These are phyloP conservation scores for Biscogniauxia marginata DNA, from an alignment of 2,329 filamentous ascomycete genomes.

Conservation along the genomic window DNA sequence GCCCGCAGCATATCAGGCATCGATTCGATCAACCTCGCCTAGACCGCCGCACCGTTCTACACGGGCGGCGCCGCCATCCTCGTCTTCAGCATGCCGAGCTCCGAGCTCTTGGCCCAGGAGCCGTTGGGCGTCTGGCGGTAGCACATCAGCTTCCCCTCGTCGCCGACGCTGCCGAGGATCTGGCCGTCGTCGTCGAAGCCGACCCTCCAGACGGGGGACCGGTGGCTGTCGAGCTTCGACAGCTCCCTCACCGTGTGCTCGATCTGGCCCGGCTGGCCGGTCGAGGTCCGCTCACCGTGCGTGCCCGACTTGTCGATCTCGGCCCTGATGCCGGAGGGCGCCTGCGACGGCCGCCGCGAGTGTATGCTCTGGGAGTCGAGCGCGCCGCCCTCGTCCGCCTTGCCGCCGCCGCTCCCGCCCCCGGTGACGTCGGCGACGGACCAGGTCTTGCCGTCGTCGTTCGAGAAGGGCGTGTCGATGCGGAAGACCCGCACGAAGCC, in stretches of 20 bases:
- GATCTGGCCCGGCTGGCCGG: slow-evolving; percentile 63
- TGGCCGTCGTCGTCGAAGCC: slow-evolving; percentile 70
- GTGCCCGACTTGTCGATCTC: slow-evolving; percentile 51
- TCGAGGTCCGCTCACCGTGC: slow-evolving; percentile 49
- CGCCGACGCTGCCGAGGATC: slow-evolving; percentile 71
- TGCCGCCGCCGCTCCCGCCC: slow-evolving; percentile 34
- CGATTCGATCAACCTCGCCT: no score
- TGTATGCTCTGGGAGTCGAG: slow-evolving; percentile 6
- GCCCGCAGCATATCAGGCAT: not conserved
- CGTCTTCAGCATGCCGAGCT: slow-evolving; percentile 57
- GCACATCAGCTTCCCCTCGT: slow-evolving; percentile 67
- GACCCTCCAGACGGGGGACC: slow-evolving; percentile 73
- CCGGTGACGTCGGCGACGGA: slow-evolving; percentile 45
- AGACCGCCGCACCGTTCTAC: not conserved
- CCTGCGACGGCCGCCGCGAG: slow-evolving; percentile 29
- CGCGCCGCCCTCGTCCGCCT: slow-evolving; percentile 10
- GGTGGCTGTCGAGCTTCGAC: slow-evolving; percentile 65
- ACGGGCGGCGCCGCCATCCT: slow-evolving; percentile 47
- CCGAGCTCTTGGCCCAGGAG: slow-evolving; percentile 58
- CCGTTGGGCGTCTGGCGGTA: slow-evolving; percentile 60
- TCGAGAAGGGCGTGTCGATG: slow-evolving; percentile 58
- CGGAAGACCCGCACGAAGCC: slow-evolving; percentile 88
- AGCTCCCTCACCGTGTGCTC: slow-evolving; percentile 62
- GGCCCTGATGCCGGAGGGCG: slow-evolving; percentile 50
- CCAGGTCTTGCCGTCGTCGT: slow-evolving; percentile 51